Evolutionary conservation across 371 early-diverging fungal genomes (phyloP).

Genomic region (Haplosporangium sp.): DNA sequence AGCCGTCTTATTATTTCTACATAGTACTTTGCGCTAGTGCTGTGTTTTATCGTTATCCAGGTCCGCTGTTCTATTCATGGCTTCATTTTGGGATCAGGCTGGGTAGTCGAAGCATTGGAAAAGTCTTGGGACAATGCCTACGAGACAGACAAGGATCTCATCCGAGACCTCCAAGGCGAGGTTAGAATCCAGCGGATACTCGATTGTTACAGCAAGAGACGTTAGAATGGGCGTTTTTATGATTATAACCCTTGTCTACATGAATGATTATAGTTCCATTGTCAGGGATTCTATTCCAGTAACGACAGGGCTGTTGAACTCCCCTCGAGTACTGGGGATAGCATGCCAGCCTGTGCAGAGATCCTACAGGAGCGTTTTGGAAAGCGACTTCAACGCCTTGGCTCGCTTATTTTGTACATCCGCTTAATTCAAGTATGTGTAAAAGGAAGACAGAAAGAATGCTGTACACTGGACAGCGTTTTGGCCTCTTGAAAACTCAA

Average conservation of each 20-base stretch:
- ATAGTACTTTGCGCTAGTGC: slow-evolving; percentile 42
- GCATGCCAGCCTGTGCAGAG: slow-evolving; percentile 18
- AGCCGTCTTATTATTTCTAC: background rate
- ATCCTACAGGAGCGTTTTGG: slow-evolving; percentile 32
- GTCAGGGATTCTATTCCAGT: slow-evolving; percentile 28
- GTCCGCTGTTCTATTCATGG: slow-evolving; percentile 21
- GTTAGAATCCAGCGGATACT: slow-evolving; percentile 6
- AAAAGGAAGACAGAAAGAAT: background rate
- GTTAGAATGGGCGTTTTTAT: background rate
- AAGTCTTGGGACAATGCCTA: slow-evolving; percentile 49
- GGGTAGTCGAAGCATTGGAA: slow-evolving; percentile 46
- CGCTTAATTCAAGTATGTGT: slow-evolving; percentile 37
- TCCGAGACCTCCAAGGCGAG: slow-evolving; percentile 40
- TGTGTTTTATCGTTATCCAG: slow-evolving; percentile 38
- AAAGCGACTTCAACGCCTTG: slow-evolving; percentile 30
- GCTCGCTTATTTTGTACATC: slow-evolving; percentile 29
- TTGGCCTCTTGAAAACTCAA: background rate
- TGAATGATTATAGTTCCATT: slow-evolving; percentile 21
- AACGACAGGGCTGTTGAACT: slow-evolving; percentile 22
- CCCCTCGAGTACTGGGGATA: background rate
- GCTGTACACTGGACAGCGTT: background rate
- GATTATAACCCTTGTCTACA: background rate
- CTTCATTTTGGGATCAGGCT: slow-evolving; percentile 33
- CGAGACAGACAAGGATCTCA: slow-evolving; percentile 22
- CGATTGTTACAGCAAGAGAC: background rate